These are phyloP conservation scores for Tylopilus sp. DNA, from an alignment of 768 basidiomycete species.

Conservation along the genomic window DNA sequence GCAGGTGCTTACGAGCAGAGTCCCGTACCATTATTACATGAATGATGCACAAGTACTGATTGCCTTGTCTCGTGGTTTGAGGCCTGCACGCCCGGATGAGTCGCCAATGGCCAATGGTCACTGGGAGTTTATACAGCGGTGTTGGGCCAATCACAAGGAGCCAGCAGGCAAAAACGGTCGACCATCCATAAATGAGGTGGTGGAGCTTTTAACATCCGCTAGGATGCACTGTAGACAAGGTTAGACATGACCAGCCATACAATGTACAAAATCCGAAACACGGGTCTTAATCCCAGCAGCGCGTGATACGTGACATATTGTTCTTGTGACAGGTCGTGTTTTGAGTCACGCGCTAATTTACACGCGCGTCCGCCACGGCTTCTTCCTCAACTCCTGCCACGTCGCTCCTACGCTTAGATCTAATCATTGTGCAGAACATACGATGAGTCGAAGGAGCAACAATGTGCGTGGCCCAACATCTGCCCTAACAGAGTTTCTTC, in stretches of 20 bases:
- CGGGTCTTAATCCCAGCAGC: not conserved
- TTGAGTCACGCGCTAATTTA: constrained; percentile 13
- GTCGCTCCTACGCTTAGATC: not conserved
- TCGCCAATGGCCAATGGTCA: constrained; percentile 2
- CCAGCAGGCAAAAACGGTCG: not conserved
- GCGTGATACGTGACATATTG: constrained; percentile 8
- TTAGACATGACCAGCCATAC: not conserved
- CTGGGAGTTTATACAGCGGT: constrained; percentile 22
- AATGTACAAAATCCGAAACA: too few relatives aligned
- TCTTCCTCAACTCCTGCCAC: not conserved
- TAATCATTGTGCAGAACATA: not conserved
- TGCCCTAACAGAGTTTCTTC: constrained; percentile 78
- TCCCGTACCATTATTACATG: constrained; percentile 24
- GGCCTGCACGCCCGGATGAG: constrained; percentile 7
- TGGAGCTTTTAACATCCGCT: constrained; percentile 17
- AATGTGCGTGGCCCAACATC: constrained; percentile 81
- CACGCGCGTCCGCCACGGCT: constrained; percentile 5
- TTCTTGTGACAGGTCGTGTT: constrained; percentile 13
- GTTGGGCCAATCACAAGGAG: constrained; percentile 25
- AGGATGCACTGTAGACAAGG: not conserved
- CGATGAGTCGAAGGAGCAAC: constrained; percentile 35
- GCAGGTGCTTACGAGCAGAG: constrained; percentile 27
- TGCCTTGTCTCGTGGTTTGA: constrained; percentile 13
- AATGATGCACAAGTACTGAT: constrained; percentile 24
- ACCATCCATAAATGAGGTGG: constrained; percentile 16